Conservation (phyloP, 2,329 filamentous ascomycete species). For the Myriosclerotinia duriaeana region DNA sequence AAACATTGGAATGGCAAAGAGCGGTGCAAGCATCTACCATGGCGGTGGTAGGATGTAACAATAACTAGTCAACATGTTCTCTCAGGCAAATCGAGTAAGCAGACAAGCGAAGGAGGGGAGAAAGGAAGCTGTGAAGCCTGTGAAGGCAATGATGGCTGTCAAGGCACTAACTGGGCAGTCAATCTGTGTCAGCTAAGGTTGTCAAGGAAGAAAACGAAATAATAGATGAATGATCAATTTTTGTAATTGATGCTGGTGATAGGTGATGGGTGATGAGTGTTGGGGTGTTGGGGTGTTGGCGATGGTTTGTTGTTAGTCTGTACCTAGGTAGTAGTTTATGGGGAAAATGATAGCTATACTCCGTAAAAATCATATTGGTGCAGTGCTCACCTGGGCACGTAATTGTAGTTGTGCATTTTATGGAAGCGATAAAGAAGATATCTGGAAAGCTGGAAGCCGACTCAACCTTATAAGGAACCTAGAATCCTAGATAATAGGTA, state of each 20-base stretch:
- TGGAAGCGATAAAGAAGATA: slow-evolving; percentile 19
- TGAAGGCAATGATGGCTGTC: no score
- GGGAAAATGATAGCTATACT: no score
- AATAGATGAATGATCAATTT: neutral
- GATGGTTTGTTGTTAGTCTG: neutral
- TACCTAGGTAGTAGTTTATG: no score
- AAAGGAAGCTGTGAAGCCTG: neutral
- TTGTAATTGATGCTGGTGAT: neutral
- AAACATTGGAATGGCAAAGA: neutral
- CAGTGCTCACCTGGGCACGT: no score
- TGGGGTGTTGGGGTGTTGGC: no score
- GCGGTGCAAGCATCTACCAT: slow-evolving; percentile 23
- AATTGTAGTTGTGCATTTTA: neutral
- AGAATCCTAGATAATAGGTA: no score
- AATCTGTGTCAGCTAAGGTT: neutral
- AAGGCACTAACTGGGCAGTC: no score
- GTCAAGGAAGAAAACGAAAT: no score
- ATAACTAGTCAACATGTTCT: neutral
- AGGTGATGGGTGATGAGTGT: neutral
- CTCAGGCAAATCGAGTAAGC: slow-evolving; percentile 13
- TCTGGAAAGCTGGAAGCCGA: no score
- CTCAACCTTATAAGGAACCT: no score
- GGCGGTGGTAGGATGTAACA: slow-evolving; percentile 20
- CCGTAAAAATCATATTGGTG: neutral
- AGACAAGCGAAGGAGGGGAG: slow-evolving; percentile 3